Base-by-base conservation (phyloP, 2,329 filamentous ascomycete species). In the Sporothrix pseudoabietina region DNA sequence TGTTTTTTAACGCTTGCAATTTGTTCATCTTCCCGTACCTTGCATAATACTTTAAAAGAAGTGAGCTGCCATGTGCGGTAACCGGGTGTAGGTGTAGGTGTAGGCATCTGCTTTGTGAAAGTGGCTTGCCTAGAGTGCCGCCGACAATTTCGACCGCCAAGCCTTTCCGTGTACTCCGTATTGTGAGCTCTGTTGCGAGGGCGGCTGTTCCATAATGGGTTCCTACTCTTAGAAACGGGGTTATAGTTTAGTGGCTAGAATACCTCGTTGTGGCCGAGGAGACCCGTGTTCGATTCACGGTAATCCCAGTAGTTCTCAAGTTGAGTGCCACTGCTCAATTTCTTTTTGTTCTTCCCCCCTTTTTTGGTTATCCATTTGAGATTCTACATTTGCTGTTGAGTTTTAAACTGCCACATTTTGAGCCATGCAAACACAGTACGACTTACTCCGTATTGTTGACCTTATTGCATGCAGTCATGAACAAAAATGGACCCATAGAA, bases 201-300 rank as follows among this genome's bases (percentile, higher is more conserved):
- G 8, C 44, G 14, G 44, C 44, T 19, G 44, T 16, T 16, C 44
- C 44, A 49, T 49, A 49, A 49, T 14, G 14, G 44, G 44, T 19
- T 49, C 14, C 44, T 49, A 49, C 44, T 49, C 44, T 70, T 70
- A 30, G 59, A 75, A 74, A 75, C 73, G 74, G 74, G 74, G 71
- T 71, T 71, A 76, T 76, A 76, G 75, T 76, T 75, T 75, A 76
- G 75, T 76, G 75, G 75, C 70, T 72, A 76, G 75, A 75, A 76
- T 75, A 76, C 70, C 61, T 76, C 75, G 75, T 76, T 76, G 75
- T 76, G 75, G 75, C 75, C 75, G 75, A 76, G 61, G 73, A 76
- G 73, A 76, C 74, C 73, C 75, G 73, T 76, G 74, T 76, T 76
- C 75, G 74, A 76, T 76, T 76, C 75, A 76, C 73, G 75, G 74